Base-by-base conservation (phyloP, 2,329 filamentous ascomycete species). In the Colletotrichum cordylinicola region DNA sequence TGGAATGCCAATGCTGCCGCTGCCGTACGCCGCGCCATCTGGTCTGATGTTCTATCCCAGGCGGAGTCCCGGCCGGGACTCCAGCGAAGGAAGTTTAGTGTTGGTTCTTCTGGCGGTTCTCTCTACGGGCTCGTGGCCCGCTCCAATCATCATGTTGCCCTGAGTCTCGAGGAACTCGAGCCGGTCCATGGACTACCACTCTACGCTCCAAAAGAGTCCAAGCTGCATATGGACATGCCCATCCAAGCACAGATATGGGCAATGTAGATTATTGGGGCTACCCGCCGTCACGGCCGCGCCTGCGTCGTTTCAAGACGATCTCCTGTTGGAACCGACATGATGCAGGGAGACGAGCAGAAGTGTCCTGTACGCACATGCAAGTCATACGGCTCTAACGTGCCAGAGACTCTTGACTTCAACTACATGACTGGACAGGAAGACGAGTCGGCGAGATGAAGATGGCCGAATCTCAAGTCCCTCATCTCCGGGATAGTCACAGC, bases 281-380 rank as follows among this genome's bases (percentile, higher is more conserved):
- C 55, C 75, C 67, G 62, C 69, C 67, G 35, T 71, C 60, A 55
- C 64, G 43, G 70, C 69, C 24, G 70, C 76, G 70, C 62, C 67
- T 74, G 74, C 76, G 62, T 71, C 67, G 75, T 78, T 77, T 78
- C 76, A 74, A 74, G 60, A 48, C 62, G 60, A 74, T 76, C 73
- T 73, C 27, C 70, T 75, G 66, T 70, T 70, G 65, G 55, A 52
- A 43, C 64, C 65, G 68, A 77, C 75, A 75, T 70, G 70, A 74
- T 67, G 55, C 74, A 74, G 70, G 58, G 67, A 74, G 48, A 68
- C 39, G 55, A 37, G 66, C 52, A 73, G 72, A 74, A 66, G 74
- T 61, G 37, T 72, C 55, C 67, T 74, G 67, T 71, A 74, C 33
- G 70, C 62, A 48, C 60, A 72, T 77, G 76, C 73, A 76, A 69